Base-by-base conservation (phyloP, 495 filamentous ascomycete genomes). In the Aspergillus sparsus region DNA sequence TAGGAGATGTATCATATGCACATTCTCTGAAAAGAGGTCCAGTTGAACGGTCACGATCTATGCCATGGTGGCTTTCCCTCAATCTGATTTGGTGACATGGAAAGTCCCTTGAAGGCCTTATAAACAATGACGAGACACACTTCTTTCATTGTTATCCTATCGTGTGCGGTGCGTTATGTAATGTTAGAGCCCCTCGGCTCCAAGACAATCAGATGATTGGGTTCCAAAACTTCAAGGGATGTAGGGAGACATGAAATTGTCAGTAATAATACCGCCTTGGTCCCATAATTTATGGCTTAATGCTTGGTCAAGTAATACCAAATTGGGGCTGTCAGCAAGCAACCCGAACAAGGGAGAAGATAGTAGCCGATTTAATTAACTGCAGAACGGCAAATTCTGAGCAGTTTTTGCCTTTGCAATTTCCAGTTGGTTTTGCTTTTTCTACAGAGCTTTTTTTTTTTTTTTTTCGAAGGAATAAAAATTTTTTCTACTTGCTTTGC, bases 371-470 rank as follows among this genome's bases (percentile, higher is more conserved):
- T 5, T 9, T 16, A 12, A 32, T 27, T 32, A 49, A 16, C 8
- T 37, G 18, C 35, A 37, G 39, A 18, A 37, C 13, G 46, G 53
- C 53, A 55, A 56, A 47, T 56, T 56, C 42, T 49, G 13, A 56
- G 42, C 41, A 41, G 27, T 36, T 42, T 9, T 36, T 31, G 27
- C 42, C 54, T 36, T n/a, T 47, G 11, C 11, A 47, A 47, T 15
- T 47, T 47, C 44, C 6, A 18, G 44, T 18, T 27, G 21, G 3
- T 27, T 27, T 27, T 27, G 21, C 21, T 47, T 45, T 55, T 31
- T 32, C 36, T 6, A 21, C 55, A 31, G 16, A 34, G 32, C 45
- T 58, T 53, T 53, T 44, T 47, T 34, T 53, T 27, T 27, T 27
- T 27, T 27, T 27, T 27, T 27, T 27, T 27, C n/a, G n/a, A n/a